These are phyloP conservation scores for Coemansia aciculifera DNA, from an alignment of 192 early-diverging fungal species.

Conservation along the genomic window DNA sequence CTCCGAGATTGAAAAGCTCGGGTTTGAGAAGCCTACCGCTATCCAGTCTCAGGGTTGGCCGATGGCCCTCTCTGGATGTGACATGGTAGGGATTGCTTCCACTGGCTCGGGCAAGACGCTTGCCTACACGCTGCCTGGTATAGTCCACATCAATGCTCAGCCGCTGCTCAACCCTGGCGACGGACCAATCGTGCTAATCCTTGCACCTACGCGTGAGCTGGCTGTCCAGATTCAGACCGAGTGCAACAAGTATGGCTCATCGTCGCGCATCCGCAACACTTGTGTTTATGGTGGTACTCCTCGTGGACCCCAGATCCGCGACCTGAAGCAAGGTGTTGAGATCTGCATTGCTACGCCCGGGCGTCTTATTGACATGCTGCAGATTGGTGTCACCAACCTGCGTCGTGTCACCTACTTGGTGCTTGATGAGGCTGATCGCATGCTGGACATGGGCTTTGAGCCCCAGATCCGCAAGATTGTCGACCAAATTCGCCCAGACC, in stretches of 20 bases:
- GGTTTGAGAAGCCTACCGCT: slow-evolving; percentile 85
- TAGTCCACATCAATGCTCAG: slow-evolving; percentile 98
- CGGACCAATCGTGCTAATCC: slow-evolving; percentile 93
- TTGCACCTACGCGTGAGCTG: slow-evolving; percentile 96
- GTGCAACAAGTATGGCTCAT: slow-evolving; percentile 88
- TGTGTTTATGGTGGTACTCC: slow-evolving; percentile 97
- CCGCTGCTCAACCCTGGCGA: slow-evolving; percentile 88
- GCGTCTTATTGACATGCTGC: slow-evolving; percentile 96
- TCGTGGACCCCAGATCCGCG: slow-evolving; percentile 86
- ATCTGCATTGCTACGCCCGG: slow-evolving; percentile 98
- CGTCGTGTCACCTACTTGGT: slow-evolving; percentile 95
- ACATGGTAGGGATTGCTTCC: slow-evolving; percentile 88
- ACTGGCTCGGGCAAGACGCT: slow-evolving; percentile 95
- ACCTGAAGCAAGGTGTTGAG: slow-evolving; percentile 83
- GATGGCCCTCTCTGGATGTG: slow-evolving; percentile 93
- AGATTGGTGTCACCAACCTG: slow-evolving; percentile 85
- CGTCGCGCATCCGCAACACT: slow-evolving; percentile 88
- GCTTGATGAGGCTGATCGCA: slow-evolving; percentile 98
- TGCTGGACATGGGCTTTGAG: slow-evolving; percentile 99
- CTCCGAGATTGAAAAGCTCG: slow-evolving; percentile 78
- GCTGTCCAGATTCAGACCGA: slow-evolving; percentile 97
- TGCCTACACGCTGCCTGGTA: slow-evolving; percentile 91
- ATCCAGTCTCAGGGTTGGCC: slow-evolving; percentile 99
- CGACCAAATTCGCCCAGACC: slow-evolving; percentile 93
- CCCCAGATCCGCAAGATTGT: slow-evolving; percentile 98